These are phyloP conservation scores for Penicillium sp. DNA, from an alignment of 2,329 filamentous ascomycete species.

Conservation along the genomic window DNA sequence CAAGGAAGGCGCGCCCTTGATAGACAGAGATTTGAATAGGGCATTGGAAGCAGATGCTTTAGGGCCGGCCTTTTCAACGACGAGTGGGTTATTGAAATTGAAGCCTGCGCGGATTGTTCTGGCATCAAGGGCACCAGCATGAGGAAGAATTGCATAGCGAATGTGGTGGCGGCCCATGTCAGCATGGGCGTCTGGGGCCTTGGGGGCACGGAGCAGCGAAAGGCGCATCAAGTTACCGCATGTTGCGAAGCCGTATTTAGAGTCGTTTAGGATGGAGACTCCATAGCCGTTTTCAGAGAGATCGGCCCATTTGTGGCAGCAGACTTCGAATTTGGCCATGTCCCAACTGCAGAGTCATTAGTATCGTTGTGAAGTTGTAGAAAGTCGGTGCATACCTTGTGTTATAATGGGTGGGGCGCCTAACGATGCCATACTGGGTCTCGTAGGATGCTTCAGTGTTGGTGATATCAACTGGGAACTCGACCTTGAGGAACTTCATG, in stretches of 20 bases:
- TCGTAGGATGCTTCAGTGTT: slow-evolving; percentile 95
- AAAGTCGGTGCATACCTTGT: slow-evolving; percentile 63
- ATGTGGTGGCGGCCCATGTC: slow-evolving; percentile 91
- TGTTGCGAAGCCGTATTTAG: slow-evolving; percentile 94
- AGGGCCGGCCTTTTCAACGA: slow-evolving; percentile 45
- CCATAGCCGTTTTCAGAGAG: slow-evolving; percentile 84
- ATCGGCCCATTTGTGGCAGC: slow-evolving; percentile 92
- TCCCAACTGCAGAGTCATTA: slow-evolving; percentile 63
- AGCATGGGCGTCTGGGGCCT: slow-evolving; percentile 87
- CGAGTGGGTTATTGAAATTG: slow-evolving; percentile 84
- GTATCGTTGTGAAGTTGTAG: background rate
- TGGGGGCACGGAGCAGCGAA: slow-evolving; percentile 79
- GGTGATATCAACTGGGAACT: slow-evolving; percentile 88
- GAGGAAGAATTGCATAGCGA: slow-evolving; percentile 86
- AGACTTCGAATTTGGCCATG: slow-evolving; percentile 97
- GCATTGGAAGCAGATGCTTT: slow-evolving; percentile 11
- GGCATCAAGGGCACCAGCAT: slow-evolving; percentile 67
- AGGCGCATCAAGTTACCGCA: slow-evolving; percentile 85
- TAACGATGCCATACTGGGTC: slow-evolving; percentile 86
- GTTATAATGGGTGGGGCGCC: slow-evolving; percentile 94
- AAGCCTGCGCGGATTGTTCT: slow-evolving; percentile 78
- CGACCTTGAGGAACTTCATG: slow-evolving; percentile 98
- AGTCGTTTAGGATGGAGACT: slow-evolving; percentile 90
- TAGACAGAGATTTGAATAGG: slow-evolving; percentile 57
- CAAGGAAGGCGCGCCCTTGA: slow-evolving; percentile 66